phyloP scores from a whole-genome alignment of 176 grass and related monocot species.

The Bothriochloa decipiens region DNA sequence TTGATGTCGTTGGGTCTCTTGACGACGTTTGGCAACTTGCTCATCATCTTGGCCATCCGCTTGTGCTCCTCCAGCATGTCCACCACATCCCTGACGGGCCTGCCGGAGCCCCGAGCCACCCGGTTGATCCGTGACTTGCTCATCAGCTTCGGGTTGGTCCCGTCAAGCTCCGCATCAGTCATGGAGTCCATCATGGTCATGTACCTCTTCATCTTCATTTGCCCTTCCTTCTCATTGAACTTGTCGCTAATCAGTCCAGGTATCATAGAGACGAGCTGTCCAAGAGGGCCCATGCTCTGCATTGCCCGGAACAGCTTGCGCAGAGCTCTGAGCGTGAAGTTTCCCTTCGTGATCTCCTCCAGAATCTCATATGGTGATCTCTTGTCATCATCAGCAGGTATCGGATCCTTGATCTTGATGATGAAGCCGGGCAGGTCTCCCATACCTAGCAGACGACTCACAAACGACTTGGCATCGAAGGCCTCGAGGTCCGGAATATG shows the following conservation, averaged over 20 bases:
- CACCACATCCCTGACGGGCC: slow-evolving; percentile 58
- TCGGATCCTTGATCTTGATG: too few species aligned
- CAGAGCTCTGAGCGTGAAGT: too few species aligned
- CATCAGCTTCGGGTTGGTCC: slow-evolving; percentile 78
- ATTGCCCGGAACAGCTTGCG: slow-evolving; percentile 65
- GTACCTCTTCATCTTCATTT: slow-evolving; percentile 78
- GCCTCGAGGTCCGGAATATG: neutral
- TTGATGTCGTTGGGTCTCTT: too few species aligned
- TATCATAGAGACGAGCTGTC: slow-evolving; percentile 81
- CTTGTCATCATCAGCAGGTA: too few species aligned
- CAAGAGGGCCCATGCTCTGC: slow-evolving; percentile 75
- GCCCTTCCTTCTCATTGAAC: slow-evolving; percentile 80
- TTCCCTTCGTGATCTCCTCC: too few species aligned
- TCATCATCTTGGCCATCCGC: slow-evolving; percentile 67
- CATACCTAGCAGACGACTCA: neutral
- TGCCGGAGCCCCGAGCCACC: slow-evolving; percentile 60
- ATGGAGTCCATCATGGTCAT: slow-evolving; percentile 94
- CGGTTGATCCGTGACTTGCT: slow-evolving; percentile 61
- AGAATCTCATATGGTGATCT: too few species aligned
- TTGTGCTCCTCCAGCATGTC: slow-evolving; percentile 90
- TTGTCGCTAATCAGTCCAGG: slow-evolving; percentile 78
- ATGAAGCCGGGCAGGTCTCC: neutral
- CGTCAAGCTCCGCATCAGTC: slow-evolving; percentile 72
- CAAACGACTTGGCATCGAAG: neutral
- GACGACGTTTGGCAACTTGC: slow-evolving; percentile 63